phyloP scores from a whole-genome alignment of 768 basidiomycete species.

The Tylopilus vinaceipallidus region DNA sequence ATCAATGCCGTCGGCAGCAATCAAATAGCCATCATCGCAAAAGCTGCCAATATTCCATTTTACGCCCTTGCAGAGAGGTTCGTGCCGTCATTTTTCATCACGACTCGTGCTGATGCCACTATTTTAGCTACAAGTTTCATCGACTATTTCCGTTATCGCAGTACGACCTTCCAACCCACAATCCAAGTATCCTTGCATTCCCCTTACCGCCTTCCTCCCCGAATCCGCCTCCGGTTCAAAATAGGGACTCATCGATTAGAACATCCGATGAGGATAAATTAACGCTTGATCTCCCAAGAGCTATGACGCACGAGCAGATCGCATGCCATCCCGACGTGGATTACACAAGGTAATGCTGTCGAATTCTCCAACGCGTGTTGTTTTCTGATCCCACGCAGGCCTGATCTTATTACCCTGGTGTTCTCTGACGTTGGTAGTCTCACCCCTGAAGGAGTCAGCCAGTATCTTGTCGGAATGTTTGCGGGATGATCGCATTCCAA shows the following conservation, averaged over 20 bases:
- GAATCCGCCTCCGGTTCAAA: constrained; percentile 1
- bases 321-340: constrained; percentile 85
- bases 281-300: constrained; percentile 10
- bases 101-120: constrained; percentile 21
- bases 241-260: constrained; percentile 2
- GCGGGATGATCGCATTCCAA: constrained; percentile 49
- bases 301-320: constrained; percentile 81
- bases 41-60: constrained; percentile 92
- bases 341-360: constrained; percentile 71
- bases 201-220: constrained; percentile 36
- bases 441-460: constrained; percentile 90
- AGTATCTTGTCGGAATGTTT: constrained; percentile 95
- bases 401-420: constrained; percentile 90
- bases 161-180: constrained; percentile 83
- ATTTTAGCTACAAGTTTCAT: constrained; percentile 86
- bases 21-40: constrained; percentile 95
- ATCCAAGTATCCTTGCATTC: constrained; percentile 72
- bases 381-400: constrained; percentile 46
- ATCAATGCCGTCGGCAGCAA: constrained; percentile 94
- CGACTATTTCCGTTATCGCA: constrained; percentile 92
- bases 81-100: constrained; percentile 22
- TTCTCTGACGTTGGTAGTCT: constrained; percentile 93
- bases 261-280: constrained; percentile 1
- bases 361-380: constrained; percentile 9
- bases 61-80: constrained; percentile 93